These are phyloP conservation scores for Spathaspora hagerdaliae DNA, from an alignment of 805 yeast genomes.

Conservation along the genomic window DNA sequence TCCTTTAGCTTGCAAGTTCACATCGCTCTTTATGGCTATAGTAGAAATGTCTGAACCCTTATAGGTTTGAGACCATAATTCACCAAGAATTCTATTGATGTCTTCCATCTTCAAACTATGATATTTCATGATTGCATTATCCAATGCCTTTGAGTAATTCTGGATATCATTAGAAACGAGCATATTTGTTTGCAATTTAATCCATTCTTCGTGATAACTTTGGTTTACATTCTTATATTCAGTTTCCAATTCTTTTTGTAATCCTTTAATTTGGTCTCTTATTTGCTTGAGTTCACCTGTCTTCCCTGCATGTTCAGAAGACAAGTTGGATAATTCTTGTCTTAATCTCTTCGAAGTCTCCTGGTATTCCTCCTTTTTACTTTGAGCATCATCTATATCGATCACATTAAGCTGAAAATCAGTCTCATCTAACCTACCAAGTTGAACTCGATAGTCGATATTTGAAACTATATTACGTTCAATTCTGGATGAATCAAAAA, in stretches of 20 bases:
- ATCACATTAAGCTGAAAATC: constrained; percentile 40
- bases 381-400: constrained; percentile 56
- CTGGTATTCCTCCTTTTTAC: constrained; percentile 58
- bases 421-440: constrained; percentile 31
- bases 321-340: constrained; percentile 48
- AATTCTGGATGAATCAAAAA: constrained; percentile 55
- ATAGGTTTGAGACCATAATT: constrained; percentile 90
- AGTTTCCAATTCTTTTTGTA: constrained; percentile 56
- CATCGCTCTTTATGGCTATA: constrained; percentile 80
- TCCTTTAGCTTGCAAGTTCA: constrained; percentile 44
- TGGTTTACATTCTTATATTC: constrained; percentile 70
- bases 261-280: constrained; percentile 58
- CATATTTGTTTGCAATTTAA: constrained; percentile 69
- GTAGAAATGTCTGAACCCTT: constrained; percentile 94
- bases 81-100: constrained; percentile 82
- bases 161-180: constrained; percentile 77
- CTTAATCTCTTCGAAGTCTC: constrained; percentile 49
- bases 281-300: constrained; percentile 85
- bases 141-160: constrained; percentile 80
- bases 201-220: constrained; percentile 64
- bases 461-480: constrained; percentile 65
- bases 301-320: constrained; percentile 66
- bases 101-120: constrained; percentile 91
- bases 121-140: constrained; percentile 88
- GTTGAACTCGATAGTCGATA: constrained; percentile 50